Evolutionary conservation across 352 stramenopile species (phyloP), one percentile per base, ranked within the genome.

Genomic region (Pythium sp.): DNA sequence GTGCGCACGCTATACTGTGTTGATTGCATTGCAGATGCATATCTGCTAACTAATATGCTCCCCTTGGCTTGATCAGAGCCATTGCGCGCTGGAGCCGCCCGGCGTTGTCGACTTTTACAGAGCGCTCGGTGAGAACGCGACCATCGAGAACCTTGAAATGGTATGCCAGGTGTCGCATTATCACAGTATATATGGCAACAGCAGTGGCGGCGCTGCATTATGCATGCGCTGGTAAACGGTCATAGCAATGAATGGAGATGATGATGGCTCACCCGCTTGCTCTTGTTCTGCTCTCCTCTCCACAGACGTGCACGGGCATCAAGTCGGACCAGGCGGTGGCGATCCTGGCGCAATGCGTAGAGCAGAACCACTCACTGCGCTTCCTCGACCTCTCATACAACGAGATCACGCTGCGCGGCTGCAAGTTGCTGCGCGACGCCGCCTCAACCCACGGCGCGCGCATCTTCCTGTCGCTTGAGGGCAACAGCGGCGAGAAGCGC

Each of bases 321-420:
- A 91, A 89, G 53, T 90, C 79, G 2, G 86, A 93, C 63, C 75
- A 70, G 36, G 82, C 83, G 12, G 82, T 84, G 18, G 64, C 26
- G 2, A 79, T 87, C 22, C 58, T 93, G 34, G 78, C 80, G 5
- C 79, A 79, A 43, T 74, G 77, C 14, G 38, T 93, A 0, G 72
- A 75, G 24, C 41, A 76, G 57, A 87, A 91, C 54, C 58, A 41
- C 1, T 64, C 73, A 53, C 73, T 93, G 38, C 71, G 58, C 5
- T 75, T 79, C 38, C 60, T 92, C 55, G 81, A 93, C 67, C 70
- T 91, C 20, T 79, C 79, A 22, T 91, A 93, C 81, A 93, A 93
- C 62, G 82, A 87, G 64, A 85, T 93, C 70, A 93, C 86, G 2
- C 67, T 93, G 28, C 83, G 82, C 11, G 84, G 86, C 2, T 92